phyloP scores from a whole-genome alignment of 2,329 filamentous ascomycete species.

The Fusarium torulosum region DNA sequence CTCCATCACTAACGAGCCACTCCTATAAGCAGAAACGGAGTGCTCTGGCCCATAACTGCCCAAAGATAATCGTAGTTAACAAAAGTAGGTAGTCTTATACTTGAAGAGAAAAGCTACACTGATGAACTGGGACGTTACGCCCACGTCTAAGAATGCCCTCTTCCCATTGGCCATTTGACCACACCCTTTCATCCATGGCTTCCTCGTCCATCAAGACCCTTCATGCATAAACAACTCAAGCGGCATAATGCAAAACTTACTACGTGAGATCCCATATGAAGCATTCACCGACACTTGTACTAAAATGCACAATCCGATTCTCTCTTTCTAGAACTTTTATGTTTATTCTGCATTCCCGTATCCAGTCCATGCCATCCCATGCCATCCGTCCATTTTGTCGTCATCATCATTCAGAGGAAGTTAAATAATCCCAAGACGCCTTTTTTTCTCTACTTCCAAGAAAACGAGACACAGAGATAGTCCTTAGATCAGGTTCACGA shows the following conservation, averaged over 20 bases:
- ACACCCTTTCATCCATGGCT: conserved; percentile 13
- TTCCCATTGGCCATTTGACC: conserved; percentile 31
- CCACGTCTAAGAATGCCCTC: conserved; percentile 33
- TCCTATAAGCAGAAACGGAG: conserved; percentile 4
- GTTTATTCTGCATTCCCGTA: conserved; percentile 20
- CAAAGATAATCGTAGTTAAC: background rate
- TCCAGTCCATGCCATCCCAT: conserved; percentile 7
- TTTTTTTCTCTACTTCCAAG: conserved; percentile 41
- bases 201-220: conserved; percentile 28
- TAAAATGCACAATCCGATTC: conserved; percentile 6
- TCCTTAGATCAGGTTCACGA: conserved; percentile 35
- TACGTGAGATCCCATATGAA: background rate
- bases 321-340: conserved; percentile 26
- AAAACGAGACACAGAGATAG: conserved; percentile 67
- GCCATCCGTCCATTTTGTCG: conserved; percentile 35
- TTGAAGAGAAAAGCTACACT: background rate
- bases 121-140: conserved; percentile 33
- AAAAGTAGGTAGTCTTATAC: background rate
- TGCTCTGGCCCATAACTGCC: conserved; percentile 11
- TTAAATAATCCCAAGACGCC: conserved; percentile 43
- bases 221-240: conserved; percentile 35
- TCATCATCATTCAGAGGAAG: conserved; percentile 39
- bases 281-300: conserved; percentile 13
- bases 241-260: conserved; percentile 5
- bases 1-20: conserved; percentile 20